Conservation (phyloP, 1,284 basidiomycete species). For the Sporisorium sorghi region DNA sequence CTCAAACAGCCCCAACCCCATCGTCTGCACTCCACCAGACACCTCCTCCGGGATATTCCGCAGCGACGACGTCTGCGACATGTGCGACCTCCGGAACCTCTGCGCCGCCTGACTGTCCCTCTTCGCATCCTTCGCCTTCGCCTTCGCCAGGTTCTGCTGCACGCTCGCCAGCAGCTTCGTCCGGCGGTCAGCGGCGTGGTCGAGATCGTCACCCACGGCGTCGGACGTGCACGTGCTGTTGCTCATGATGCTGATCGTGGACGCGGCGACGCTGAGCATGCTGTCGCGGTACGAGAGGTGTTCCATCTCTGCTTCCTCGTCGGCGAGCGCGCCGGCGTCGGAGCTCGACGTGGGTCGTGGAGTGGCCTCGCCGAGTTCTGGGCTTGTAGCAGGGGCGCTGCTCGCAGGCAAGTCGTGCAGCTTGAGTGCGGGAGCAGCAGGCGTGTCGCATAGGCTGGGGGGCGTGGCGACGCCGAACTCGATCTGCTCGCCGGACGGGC, state of each 20-base stretch:
- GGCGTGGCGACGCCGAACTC: constrained; percentile 22
- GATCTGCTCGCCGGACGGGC: constrained; percentile 29
- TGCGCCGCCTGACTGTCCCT: constrained; percentile 41
- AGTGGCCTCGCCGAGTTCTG: constrained; percentile 21
- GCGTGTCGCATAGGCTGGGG: constrained; percentile 15
- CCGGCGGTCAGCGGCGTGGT: constrained; percentile 39
- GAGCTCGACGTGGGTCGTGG: constrained; percentile 26
- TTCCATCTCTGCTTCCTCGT: constrained; percentile 23
- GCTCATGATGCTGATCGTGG: constrained; percentile 53
- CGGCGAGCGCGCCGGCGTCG: constrained; percentile 12
- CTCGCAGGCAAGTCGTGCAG: not conserved
- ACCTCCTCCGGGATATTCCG: constrained; percentile 46
- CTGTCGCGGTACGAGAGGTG: constrained; percentile 39
- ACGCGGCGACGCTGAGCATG: constrained; percentile 49
- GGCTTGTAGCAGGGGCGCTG: constrained; percentile 16
- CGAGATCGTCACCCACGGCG: constrained; percentile 45
- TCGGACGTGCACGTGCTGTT: constrained; percentile 53
- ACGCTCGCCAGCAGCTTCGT: constrained; percentile 50
- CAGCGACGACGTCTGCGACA: constrained; percentile 42
- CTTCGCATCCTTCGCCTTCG: constrained; percentile 38
- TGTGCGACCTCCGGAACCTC: constrained; percentile 32
- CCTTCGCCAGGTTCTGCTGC: constrained; percentile 44
- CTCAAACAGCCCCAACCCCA: constrained; percentile 47
- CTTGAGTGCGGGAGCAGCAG: constrained; percentile 8
- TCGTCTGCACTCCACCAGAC: constrained; percentile 29